Conservation (phyloP, 257 asterid genomes). For the Solanum tacnaense region DNA sequence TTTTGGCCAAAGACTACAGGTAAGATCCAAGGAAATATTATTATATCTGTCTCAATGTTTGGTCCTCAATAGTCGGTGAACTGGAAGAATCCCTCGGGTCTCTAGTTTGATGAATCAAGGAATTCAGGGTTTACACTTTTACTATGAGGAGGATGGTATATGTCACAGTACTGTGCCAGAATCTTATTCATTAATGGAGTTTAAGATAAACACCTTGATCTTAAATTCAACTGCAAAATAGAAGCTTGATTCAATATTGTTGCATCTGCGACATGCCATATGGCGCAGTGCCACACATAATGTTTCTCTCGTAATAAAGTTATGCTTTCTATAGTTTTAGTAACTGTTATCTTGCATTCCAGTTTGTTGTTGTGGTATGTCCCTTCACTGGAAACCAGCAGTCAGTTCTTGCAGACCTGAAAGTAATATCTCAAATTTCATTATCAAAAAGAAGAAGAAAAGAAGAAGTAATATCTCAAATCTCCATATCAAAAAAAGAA, state of each 20-base stretch:
- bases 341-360: background rate
- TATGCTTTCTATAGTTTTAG: background rate
- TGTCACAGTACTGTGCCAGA: background rate
- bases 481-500: background rate
- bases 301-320: background rate
- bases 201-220: background rate
- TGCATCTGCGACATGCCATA: background rate
- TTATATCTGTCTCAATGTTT: background rate
- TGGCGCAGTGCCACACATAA: background rate
- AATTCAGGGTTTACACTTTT: background rate
- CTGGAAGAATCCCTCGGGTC: background rate
- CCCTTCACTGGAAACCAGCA: background rate
- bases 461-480: background rate
- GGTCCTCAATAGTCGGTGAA: background rate
- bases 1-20: slow-evolving; percentile 89
- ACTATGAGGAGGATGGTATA: background rate
- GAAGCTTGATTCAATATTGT: background rate
- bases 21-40: slow-evolving; percentile 6
- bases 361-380: background rate
- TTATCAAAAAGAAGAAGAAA: background rate
- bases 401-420: background rate
- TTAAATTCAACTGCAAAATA: background rate
- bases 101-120: background rate
- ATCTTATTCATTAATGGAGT: background rate
- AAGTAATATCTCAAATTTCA: background rate